A percentile compares a stretch with the other conserved stretches of the same genome.
Conservation (phyloP, 2,329 filamentous ascomycete genomes). For the Sporothrix brasiliensis region DNA sequence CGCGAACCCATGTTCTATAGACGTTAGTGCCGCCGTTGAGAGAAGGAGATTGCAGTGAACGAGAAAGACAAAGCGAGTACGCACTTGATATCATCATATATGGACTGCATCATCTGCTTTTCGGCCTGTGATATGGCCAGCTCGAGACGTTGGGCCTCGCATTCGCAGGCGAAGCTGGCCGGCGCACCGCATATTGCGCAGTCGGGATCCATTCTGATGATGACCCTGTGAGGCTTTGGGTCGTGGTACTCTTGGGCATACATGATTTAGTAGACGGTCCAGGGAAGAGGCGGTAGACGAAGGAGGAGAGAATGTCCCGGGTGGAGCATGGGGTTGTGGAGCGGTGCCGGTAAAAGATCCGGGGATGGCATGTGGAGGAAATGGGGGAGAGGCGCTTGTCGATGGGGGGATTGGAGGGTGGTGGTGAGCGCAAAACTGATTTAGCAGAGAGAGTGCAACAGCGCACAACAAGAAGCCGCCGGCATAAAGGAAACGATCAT, state of each 20-base stretch:
- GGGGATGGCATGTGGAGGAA: neutral
- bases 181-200: conserved; percentile 68
- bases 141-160: conserved; percentile 67
- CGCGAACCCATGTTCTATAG: conserved; percentile 63
- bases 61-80: conserved; percentile 35
- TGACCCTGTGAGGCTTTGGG: conserved; percentile 50
- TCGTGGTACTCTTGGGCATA: conserved; percentile 51
- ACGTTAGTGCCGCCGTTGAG: neutral
- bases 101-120: conserved; percentile 62
- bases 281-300: conserved; percentile 6
- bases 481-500: conserved; percentile 17
- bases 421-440: conserved; percentile 35
- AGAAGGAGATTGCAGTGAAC: neutral
- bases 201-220: conserved; percentile 69
- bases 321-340: neutral
- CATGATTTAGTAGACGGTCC: conserved; percentile 46
- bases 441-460: conserved; percentile 39
- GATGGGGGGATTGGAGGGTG: conserved; percentile 13
- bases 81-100: conserved; percentile 67
- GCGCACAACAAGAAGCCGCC: conserved; percentile 21
- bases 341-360: neutral
- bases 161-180: conserved; percentile 62
- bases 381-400: neutral
- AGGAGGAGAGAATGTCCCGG: conserved; percentile 21
- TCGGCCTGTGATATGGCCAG: conserved; percentile 66